A percentile compares a stretch with the other conserved stretches of the same genome.
Evolutionary conservation across 345 rosid species (phyloP).

Genomic region (Camelina neglecta): DNA sequence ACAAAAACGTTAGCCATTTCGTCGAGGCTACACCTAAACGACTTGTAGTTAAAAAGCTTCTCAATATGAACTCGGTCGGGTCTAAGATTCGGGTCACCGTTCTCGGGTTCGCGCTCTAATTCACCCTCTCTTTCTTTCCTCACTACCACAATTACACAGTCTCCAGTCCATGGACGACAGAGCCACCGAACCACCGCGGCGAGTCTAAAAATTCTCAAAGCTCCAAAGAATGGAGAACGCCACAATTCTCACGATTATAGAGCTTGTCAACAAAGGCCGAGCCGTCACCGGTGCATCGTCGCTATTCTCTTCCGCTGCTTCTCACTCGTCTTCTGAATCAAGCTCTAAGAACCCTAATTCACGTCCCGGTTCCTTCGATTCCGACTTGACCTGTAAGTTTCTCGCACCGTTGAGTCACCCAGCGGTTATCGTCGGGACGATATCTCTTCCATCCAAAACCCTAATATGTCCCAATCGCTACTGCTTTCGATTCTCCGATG

Average conservation of each 20-base stretch:
- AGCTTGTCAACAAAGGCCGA: conserved; percentile 51
- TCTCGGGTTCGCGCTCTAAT: conserved; percentile 43
- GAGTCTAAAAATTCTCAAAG: not conserved
- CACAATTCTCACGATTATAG: conserved; percentile 50
- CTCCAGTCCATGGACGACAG: conserved; percentile 8
- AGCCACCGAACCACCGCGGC: conserved; percentile 18
- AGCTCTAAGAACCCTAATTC: conserved; percentile 20
- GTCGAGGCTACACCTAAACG: not conserved
- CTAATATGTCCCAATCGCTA: conserved; percentile 56
- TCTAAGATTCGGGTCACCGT: conserved; percentile 6
- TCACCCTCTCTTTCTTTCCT: not conserved
- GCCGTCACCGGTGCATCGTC: conserved; percentile 66
- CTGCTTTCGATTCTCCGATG: conserved; percentile 79
- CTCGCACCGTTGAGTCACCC: conserved; percentile 55
- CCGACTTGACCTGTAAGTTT: conserved; percentile 39
- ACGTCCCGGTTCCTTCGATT: conserved; percentile 13
- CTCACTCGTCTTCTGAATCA: conserved; percentile 30
- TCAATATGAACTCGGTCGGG: conserved; percentile 3
- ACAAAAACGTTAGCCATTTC: not conserved
- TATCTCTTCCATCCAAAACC: conserved; percentile 59
- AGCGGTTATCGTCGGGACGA: conserved; percentile 61
- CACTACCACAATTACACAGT: not conserved
- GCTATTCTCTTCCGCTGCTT: conserved; percentile 39
- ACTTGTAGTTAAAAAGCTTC: conserved; percentile 8
- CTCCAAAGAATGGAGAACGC: conserved; percentile 47